Evolutionary conservation across 1,139 yeast species (phyloP).

Genomic region (Sugiyamaella pinicola): DNA sequence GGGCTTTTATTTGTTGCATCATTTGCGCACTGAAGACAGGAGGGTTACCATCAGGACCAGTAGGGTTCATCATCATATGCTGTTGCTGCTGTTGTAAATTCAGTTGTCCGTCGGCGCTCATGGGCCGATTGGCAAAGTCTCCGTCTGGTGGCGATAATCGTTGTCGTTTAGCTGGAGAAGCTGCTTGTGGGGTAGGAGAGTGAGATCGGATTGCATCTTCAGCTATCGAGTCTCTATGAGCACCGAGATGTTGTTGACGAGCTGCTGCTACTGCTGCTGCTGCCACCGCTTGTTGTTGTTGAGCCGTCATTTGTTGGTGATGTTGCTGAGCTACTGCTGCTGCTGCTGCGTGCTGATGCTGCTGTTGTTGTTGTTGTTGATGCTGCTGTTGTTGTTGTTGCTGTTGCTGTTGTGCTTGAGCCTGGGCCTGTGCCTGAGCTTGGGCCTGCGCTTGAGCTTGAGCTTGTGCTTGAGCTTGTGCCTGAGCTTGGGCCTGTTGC

Average conservation of each 20-base stretch:
- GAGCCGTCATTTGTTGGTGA: slow-evolving; percentile 35
- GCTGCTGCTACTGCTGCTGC: slow-evolving; percentile 21
- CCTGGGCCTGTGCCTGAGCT: slow-evolving; percentile 15
- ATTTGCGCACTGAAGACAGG: slow-evolving; percentile 33
- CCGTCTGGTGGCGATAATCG: slow-evolving; percentile 46
- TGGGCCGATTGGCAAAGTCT: slow-evolving; percentile 31
- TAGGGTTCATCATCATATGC: slow-evolving; percentile 31
- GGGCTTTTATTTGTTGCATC: slow-evolving; percentile 35
- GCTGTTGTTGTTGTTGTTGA: slow-evolving; percentile 17
- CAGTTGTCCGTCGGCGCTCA: slow-evolving; percentile 26
- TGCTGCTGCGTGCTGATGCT: slow-evolving; percentile 15
- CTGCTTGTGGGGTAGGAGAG: slow-evolving; percentile 36
- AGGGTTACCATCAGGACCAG: slow-evolving; percentile 21
- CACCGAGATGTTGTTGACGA: slow-evolving; percentile 29
- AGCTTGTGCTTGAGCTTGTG: slow-evolving; percentile 13
- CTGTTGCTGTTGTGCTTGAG: slow-evolving; percentile 26
- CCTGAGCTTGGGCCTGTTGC: slow-evolving; percentile 26
- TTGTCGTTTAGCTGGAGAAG: slow-evolving; percentile 44
- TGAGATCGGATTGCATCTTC: slow-evolving; percentile 32
- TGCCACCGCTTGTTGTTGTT: slow-evolving; percentile 30
- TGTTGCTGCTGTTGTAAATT: slow-evolving; percentile 27
- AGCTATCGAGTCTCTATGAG: slow-evolving; percentile 28
- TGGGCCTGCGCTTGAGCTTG: slow-evolving; percentile 20
- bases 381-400: slow-evolving; percentile 20
- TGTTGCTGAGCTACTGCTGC: slow-evolving; percentile 30